phyloP scores from a whole-genome alignment of 2,329 filamentous ascomycete species.

The Sporothrix euskadiensis region DNA sequence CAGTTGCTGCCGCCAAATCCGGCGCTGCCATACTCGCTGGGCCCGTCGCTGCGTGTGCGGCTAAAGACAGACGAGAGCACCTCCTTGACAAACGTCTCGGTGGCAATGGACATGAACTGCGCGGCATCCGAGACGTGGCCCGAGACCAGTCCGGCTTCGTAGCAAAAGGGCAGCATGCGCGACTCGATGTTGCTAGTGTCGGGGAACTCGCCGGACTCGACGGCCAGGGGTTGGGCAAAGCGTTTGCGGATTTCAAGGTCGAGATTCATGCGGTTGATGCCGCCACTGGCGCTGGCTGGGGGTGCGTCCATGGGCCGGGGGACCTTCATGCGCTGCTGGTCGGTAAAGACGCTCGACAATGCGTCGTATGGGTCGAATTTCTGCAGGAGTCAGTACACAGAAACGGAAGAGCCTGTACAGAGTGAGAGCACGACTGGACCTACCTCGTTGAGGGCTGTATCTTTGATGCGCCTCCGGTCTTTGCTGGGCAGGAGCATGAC shows the following conservation, averaged over 20 bases:
- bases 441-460: slow-evolving; percentile 63
- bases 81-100: slow-evolving; percentile 68
- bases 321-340: slow-evolving; percentile 50
- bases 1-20: slow-evolving; percentile 67
- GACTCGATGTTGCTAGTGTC: slow-evolving; percentile 63
- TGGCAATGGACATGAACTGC: slow-evolving; percentile 64
- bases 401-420: background rate
- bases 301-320: slow-evolving; percentile 53
- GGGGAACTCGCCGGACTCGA: slow-evolving; percentile 69
- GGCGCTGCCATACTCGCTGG: slow-evolving; percentile 61
- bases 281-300: slow-evolving; percentile 65
- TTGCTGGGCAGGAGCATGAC: slow-evolving; percentile 70
- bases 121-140: slow-evolving; percentile 62
- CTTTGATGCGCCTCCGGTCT: slow-evolving; percentile 67
- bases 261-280: slow-evolving; percentile 76
- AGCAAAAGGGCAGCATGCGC: slow-evolving; percentile 68
- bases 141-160: slow-evolving; percentile 62
- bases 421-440: slow-evolving; percentile 36
- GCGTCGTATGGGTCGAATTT: slow-evolving; percentile 59
- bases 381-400: background rate
- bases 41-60: slow-evolving; percentile 64
- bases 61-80: slow-evolving; percentile 63
- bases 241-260: slow-evolving; percentile 68
- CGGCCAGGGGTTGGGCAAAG: slow-evolving; percentile 62
- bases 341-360: slow-evolving; percentile 54